Base-by-base conservation (phyloP, 441 rosid genomes). In the Adansonia grandidieri region DNA sequence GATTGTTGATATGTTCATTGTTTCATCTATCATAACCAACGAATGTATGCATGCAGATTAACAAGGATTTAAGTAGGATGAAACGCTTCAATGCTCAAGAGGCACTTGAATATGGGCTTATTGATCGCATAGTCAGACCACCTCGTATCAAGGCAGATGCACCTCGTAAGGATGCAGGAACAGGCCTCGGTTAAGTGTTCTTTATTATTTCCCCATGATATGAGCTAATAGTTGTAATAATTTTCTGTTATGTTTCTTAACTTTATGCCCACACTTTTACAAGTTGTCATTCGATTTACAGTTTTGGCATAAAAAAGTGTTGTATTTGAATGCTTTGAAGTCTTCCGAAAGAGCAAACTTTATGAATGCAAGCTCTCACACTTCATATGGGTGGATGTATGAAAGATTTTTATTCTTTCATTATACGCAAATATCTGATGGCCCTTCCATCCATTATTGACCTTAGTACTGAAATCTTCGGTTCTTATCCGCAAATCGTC, bases 51-150 rank as follows among this genome's bases (percentile, higher is more conserved):
- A 9, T 75, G 85, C 89, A 94, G 98, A 85, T 92, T 74, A 82
- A 73, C 79, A 82, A 85, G 83, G 98, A 94, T 78, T 80, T 92
- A 73, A 79, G 91, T 80, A 78, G 93, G 74, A 67, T 88, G 88
- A 92, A 89, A 88, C 88, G 92, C 77, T 91, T 91, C 75, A 82
- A 82, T 44, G 91, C 94, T 13, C 86, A 89, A 72, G 94, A 92
- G 85, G 97, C 97, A 32, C 84, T 91, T 1, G 96, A 92, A 73
- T 94, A 94, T 71, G 98, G 98, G 24, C 86, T 94, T 14, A 89
- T 94, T 19, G 96, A 94, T 80, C 86, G 86, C 32, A 83, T 94
- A 75, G 83, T 87, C 77, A 84, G 92, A 85, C 97, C 98, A 28
- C 92, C 91, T 0, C 87, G 80, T 32, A 78, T 94, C 61, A 87